phyloP scores from a whole-genome alignment of 768 basidiomycete species.

The Thelephora aurantiotincta region DNA sequence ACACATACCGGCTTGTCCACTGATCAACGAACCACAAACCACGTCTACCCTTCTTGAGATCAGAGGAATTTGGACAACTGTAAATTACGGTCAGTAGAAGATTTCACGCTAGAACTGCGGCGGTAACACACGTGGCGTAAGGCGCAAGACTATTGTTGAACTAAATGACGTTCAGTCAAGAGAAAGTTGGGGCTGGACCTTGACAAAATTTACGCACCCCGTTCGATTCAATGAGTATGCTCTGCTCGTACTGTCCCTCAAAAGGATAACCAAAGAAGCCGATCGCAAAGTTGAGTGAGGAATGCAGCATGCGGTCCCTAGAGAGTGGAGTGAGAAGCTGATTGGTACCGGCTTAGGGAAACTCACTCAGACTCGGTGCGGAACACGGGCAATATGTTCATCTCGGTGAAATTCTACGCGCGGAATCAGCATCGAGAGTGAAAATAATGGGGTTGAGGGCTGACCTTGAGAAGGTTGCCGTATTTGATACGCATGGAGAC shows the following conservation, averaged over 20 bases:
- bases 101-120: background rate
- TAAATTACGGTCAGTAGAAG: background rate
- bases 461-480: conserved; percentile 28
- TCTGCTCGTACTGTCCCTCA: conserved; percentile 26
- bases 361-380: conserved; percentile 29
- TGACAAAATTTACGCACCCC: too few species aligned
- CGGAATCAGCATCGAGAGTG: conserved; percentile 31
- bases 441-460: conserved; percentile 27
- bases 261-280: conserved; percentile 35
- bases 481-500: conserved; percentile 31
- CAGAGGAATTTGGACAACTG: conserved; percentile 17
- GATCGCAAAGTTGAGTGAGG: conserved; percentile 32
- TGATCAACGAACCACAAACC: too few species aligned
- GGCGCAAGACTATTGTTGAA: too few species aligned
- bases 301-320: conserved; percentile 19
- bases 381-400: too few species aligned
- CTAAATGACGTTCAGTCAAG: conserved; percentile 13
- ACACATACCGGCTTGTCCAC: conserved; percentile 20
- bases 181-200: conserved; percentile 32
- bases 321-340: background rate
- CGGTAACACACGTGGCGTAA: background rate
- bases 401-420: conserved; percentile 8
- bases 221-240: too few species aligned
- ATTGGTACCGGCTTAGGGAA: background rate
- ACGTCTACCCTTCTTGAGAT: too few species aligned